A percentile compares a stretch with the other conserved stretches of the same genome.
Evolutionary conservation across 2,329 filamentous ascomycete species (phyloP).

Genomic region (Sarocladiaceae sp.): DNA sequence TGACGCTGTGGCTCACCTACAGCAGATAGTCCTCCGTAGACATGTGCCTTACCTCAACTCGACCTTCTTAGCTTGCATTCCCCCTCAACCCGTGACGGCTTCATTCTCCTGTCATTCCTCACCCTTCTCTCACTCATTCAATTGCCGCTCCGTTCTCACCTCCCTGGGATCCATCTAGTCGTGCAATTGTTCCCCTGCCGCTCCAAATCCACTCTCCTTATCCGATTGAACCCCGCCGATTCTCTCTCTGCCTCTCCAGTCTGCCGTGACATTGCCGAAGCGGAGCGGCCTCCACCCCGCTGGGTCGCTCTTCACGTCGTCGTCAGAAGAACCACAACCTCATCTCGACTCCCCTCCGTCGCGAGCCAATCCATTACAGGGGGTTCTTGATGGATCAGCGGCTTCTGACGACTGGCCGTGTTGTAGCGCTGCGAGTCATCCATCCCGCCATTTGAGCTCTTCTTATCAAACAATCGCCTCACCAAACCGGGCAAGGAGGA

Average conservation of each 20-base stretch:
- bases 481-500: not conserved
- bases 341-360: slow-evolving; percentile 6
- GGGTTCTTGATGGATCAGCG: slow-evolving; percentile 31
- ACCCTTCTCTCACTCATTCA: slow-evolving; percentile 2
- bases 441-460: slow-evolving; percentile 22
- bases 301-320: slow-evolving; percentile 9
- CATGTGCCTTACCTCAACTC: too few relatives aligned
- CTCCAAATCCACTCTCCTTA: not conserved
- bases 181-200: not conserved
- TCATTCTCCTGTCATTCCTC: not conserved
- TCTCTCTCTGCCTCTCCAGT: not conserved
- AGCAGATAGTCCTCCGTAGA: too few relatives aligned
- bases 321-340: slow-evolving; percentile 9
- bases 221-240: not conserved
- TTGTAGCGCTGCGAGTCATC: slow-evolving; percentile 15
- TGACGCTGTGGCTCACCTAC: slow-evolving; percentile 7
- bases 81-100: slow-evolving; percentile 2
- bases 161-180: not conserved
- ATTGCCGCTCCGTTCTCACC: too few relatives aligned
- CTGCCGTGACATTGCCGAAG: slow-evolving; percentile 6
- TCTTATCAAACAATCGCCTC: slow-evolving; percentile 15
- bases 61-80: slow-evolving; percentile 4
- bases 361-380: slow-evolving; percentile 1
- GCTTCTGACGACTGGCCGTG: slow-evolving; percentile 29
- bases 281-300: slow-evolving; percentile 4